A percentile compares a stretch with the other conserved stretches of the same genome.
These are phyloP conservation scores for Astrocystis sublimbata DNA, from an alignment of 495 filamentous ascomycete species.

Conservation along the genomic window DNA sequence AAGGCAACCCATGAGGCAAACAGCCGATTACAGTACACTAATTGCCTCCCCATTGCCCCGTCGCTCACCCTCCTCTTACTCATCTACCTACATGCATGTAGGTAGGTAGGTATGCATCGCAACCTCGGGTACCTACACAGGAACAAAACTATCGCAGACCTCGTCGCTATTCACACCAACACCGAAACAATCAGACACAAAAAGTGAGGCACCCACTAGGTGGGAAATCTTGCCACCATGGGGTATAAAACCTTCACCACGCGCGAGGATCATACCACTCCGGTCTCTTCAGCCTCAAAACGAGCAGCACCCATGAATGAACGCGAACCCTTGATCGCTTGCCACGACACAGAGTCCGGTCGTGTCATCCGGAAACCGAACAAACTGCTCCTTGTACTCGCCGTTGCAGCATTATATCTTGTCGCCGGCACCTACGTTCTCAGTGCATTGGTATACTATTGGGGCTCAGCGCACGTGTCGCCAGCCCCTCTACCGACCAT, in stretches of 20 bases:
- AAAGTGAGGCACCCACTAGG: too few species aligned
- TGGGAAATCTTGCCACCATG: neutral
- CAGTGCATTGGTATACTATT: neutral
- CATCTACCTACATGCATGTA: too few species aligned
- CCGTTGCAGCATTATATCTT: neutral
- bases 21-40: too few species aligned
- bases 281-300: neutral
- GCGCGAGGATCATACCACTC: neutral
- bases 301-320: neutral
- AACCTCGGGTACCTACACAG: too few species aligned
- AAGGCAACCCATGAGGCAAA: too few species aligned
- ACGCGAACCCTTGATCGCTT: neutral
- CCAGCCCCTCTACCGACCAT: constrained; percentile 14
- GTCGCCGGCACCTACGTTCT: neutral
- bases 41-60: too few species aligned
- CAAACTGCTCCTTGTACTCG: neutral
- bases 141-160: too few species aligned
- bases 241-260: neutral
- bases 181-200: too few species aligned
- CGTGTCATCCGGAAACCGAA: neutral
- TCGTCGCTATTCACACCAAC: too few species aligned
- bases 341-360: neutral
- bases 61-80: too few species aligned
- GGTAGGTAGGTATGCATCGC: too few species aligned
- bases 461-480: neutral